phyloP scores from a whole-genome alignment of 2,329 filamentous ascomycete genomes.

The Teratosphaeria pseudoeucalypti region DNA sequence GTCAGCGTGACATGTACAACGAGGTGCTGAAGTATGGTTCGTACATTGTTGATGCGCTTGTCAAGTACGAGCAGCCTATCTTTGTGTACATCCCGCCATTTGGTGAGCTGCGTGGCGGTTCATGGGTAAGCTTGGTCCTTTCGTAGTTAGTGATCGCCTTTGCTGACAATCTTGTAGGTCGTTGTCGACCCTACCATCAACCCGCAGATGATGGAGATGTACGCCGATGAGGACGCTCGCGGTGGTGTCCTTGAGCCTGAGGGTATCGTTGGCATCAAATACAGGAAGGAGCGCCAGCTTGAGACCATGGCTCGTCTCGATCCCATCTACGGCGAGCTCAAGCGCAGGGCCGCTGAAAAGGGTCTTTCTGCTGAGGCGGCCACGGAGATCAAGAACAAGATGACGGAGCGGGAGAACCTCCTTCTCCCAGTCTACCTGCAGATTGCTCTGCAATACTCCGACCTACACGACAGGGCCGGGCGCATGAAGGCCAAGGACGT shows the following conservation, averaged over 20 bases:
- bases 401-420: conserved; percentile 74
- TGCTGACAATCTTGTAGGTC: conserved; percentile 45
- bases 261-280: conserved; percentile 98
- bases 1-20: conserved; percentile 99
- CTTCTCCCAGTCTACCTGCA: conserved; percentile 89
- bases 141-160: background rate
- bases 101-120: conserved; percentile 94
- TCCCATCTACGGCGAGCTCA: conserved; percentile 68
- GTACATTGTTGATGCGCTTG: conserved; percentile 95
- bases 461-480: conserved; percentile 90
- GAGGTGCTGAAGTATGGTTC: conserved; percentile 99
- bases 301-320: conserved; percentile 96
- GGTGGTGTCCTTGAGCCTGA: conserved; percentile 97
- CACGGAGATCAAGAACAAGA: conserved; percentile 69
- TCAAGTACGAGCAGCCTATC: conserved; percentile 97
- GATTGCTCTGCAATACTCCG: conserved; percentile 92
- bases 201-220: conserved; percentile 96
- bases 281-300: conserved; percentile 91
- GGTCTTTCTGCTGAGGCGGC: conserved; percentile 63
- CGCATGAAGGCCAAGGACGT: conserved; percentile 97
- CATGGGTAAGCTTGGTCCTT: conserved; percentile 55
- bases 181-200: conserved; percentile 99
- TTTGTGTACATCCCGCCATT: conserved; percentile 98
- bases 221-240: conserved; percentile 86
- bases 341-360: conserved; percentile 62